Percentiles rank a stretch among this genome's conserved stretches.
Evolutionary conservation across 2,329 filamentous ascomycete species (phyloP).

Genomic region (Tolypocladium endophyticum): DNA sequence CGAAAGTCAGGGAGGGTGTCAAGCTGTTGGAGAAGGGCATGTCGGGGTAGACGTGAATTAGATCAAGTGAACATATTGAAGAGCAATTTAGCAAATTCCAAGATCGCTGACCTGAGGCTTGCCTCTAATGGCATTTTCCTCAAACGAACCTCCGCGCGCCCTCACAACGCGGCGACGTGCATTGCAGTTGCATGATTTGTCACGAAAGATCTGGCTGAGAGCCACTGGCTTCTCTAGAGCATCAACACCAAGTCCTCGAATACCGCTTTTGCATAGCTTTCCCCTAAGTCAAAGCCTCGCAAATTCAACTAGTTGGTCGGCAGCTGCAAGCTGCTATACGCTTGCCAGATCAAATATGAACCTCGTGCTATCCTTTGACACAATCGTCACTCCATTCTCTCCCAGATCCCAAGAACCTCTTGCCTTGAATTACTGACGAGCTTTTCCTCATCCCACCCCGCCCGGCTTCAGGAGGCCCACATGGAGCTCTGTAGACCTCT

Average conservation of each 20-base stretch:
- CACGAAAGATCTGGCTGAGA: too few relatives aligned
- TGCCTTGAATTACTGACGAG: background rate
- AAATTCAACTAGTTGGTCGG: background rate
- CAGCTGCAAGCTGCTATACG: background rate
- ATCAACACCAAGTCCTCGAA: background rate
- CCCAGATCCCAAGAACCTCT: background rate
- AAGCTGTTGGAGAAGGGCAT: constrained; percentile 59
- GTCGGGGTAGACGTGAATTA: constrained; percentile 13
- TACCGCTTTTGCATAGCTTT: background rate
- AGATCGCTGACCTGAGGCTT: background rate
- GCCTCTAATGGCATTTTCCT: background rate
- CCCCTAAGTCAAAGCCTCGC: background rate
- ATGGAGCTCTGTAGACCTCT: background rate
- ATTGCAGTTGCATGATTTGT: background rate
- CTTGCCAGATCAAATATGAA: background rate
- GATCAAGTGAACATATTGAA: background rate
- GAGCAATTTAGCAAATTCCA: background rate
- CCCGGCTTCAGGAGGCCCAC: background rate
- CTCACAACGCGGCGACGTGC: background rate
- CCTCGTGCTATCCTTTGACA: background rate
- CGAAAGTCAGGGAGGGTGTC: constrained; percentile 69
- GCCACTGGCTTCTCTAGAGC: background rate
- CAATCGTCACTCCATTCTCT: background rate
- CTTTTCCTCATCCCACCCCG: background rate
- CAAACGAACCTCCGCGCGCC: background rate